Conservation (phyloP, 2,329 filamentous ascomycete genomes). For the Plenodomus biglobosus region DNA sequence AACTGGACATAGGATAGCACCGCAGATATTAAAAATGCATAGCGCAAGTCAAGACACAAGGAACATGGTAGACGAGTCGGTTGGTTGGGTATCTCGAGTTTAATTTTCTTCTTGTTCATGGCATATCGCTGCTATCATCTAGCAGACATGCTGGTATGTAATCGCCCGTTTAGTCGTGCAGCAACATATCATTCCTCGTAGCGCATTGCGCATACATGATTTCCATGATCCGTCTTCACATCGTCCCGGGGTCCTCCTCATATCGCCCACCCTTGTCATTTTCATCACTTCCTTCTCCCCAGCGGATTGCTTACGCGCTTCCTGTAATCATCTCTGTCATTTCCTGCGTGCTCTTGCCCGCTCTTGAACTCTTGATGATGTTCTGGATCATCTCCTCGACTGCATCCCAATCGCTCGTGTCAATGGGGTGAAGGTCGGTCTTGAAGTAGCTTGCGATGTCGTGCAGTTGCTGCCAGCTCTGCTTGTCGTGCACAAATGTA, state of each 20-base stretch:
- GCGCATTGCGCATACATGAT: neutral
- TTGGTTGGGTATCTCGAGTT: slow-evolving; percentile 26
- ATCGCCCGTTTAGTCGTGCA: neutral
- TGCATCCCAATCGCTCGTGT: slow-evolving; percentile 86
- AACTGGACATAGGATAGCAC: too few species aligned
- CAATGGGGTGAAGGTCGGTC: slow-evolving; percentile 77
- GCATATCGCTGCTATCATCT: neutral
- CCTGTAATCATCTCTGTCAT: slow-evolving; percentile 36
- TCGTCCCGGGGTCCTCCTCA: neutral
- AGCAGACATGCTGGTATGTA: neutral
- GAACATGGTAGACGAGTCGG: too few species aligned
- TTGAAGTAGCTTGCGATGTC: slow-evolving; percentile 79
- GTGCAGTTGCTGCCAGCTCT: slow-evolving; percentile 76
- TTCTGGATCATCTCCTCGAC: slow-evolving; percentile 81
- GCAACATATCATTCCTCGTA: neutral
- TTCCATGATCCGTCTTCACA: neutral
- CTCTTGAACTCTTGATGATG: slow-evolving; percentile 49
- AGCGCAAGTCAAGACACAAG: too few species aligned
- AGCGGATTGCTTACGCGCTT: neutral
- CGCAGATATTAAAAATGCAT: too few species aligned
- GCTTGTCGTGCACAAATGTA: slow-evolving; percentile 86
- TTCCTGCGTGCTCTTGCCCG: slow-evolving; percentile 45
- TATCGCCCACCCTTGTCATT: neutral
- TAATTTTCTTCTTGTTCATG: slow-evolving; percentile 12
- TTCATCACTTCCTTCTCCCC: neutral